Evolutionary conservation across 306 rosid species (phyloP).

Genomic region (Erythrophleum fordii): DNA sequence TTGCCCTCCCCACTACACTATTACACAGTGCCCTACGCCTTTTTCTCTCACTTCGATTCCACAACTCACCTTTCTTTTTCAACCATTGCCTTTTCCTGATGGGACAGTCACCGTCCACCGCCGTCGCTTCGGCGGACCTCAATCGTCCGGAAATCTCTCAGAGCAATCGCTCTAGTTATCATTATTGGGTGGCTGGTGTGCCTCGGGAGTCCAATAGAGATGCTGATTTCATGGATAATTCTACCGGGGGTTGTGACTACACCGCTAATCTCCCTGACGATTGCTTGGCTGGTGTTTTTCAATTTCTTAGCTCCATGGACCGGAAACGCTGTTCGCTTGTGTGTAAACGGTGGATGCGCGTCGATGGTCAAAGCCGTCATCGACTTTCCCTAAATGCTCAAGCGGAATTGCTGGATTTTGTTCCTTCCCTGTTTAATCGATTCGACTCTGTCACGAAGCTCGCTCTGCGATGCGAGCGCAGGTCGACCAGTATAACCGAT

Average conservation of each 20-base stretch:
- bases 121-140: slow-evolving; percentile 36
- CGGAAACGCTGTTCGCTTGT: slow-evolving; percentile 71
- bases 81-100: slow-evolving; percentile 32
- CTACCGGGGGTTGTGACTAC: slow-evolving; percentile 38
- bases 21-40: neutral
- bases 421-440: slow-evolving; percentile 63
- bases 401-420: slow-evolving; percentile 47
- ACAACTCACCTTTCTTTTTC: neutral
- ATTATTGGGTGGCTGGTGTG: slow-evolving; percentile 7
- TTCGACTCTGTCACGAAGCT: slow-evolving; percentile 82
- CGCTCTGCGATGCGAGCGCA: slow-evolving; percentile 75
- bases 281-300: slow-evolving; percentile 60
- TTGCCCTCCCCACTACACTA: neutral
- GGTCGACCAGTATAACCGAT: slow-evolving; percentile 61
- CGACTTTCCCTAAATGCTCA: slow-evolving; percentile 63
- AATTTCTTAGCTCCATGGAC: slow-evolving; percentile 57
- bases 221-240: slow-evolving; percentile 19
- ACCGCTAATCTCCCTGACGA: slow-evolving; percentile 77
- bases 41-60: neutral
- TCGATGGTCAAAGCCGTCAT: slow-evolving; percentile 73
- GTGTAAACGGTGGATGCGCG: slow-evolving; percentile 68
- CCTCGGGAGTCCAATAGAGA: slow-evolving; percentile 6
- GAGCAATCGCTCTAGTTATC: slow-evolving; percentile 38
- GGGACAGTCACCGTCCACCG: slow-evolving; percentile 77
- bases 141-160: slow-evolving; percentile 27